phyloP scores from a whole-genome alignment of 257 asterid genomes.

The Osmanthus fragrans region DNA sequence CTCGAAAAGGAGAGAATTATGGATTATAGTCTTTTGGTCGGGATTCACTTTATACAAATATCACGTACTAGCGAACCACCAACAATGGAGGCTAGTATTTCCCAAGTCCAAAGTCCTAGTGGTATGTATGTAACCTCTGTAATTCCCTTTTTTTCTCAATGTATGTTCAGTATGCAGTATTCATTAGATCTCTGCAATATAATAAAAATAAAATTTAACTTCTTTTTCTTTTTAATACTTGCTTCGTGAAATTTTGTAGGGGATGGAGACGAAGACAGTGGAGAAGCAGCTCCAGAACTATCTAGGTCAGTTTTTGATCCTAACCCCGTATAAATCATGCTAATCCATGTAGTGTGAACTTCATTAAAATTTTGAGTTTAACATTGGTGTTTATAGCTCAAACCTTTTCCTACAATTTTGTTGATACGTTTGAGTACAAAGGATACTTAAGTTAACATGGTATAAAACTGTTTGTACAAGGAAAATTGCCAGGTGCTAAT shows the following conservation, averaged over 20 bases:
- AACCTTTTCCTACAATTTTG: too few species aligned
- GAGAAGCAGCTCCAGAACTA: background rate
- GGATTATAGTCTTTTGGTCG: slow-evolving; percentile 23
- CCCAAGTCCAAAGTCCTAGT: slow-evolving; percentile 13
- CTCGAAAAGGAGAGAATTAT: slow-evolving; percentile 28
- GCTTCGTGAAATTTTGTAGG: background rate
- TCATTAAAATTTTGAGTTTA: background rate
- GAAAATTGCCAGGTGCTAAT: too few species aligned
- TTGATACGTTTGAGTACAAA: too few species aligned
- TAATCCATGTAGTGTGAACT: background rate
- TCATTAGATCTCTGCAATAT: background rate
- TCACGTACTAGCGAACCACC: background rate
- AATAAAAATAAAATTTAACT: background rate
- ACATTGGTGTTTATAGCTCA: too few species aligned
- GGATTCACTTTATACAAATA: slow-evolving; percentile 22
- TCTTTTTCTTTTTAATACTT: background rate
- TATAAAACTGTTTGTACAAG: too few species aligned
- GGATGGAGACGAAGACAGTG: background rate
- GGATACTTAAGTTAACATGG: too few species aligned
- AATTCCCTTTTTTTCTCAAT: background rate
- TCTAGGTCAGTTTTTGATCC: slow-evolving; percentile 8
- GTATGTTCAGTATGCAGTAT: background rate
- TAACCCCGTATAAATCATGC: background rate
- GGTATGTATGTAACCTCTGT: slow-evolving; percentile 1
- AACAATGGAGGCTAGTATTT: slow-evolving; percentile 16